Evolutionary conservation across 768 basidiomycete species (phyloP).

Genomic region (Lentinula aciculospora): DNA sequence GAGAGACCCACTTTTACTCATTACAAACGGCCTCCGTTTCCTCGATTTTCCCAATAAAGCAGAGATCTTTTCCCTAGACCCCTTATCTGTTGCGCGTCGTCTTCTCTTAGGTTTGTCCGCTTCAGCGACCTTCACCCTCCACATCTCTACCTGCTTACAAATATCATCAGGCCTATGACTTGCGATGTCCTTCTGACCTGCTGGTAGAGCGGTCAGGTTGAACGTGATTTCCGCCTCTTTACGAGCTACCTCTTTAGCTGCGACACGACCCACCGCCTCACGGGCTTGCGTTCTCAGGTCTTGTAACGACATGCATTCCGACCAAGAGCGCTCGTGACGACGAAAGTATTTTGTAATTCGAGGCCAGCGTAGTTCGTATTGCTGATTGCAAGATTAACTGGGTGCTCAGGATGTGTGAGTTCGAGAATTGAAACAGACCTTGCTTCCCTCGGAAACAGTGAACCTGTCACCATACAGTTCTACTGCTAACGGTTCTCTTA

Average conservation of each 20-base stretch:
- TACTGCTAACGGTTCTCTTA: constrained; percentile 57
- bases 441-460: background rate
- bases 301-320: constrained; percentile 42
- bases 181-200: background rate
- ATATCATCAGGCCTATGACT: background rate
- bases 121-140: background rate
- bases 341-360: constrained; percentile 69
- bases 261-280: constrained; percentile 47
- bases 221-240: constrained; percentile 24
- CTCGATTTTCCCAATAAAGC: background rate
- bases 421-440: background rate
- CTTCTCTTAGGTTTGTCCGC: background rate
- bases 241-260: constrained; percentile 41
- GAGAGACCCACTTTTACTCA: background rate
- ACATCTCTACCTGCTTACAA: background rate
- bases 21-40: background rate
- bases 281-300: constrained; percentile 52
- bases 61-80: background rate
- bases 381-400: constrained; percentile 29
- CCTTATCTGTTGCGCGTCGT: background rate
- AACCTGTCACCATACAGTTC: constrained; percentile 66
- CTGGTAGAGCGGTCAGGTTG: no score
- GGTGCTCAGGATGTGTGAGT: background rate
- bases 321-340: constrained; percentile 58
- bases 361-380: constrained; percentile 83